phyloP scores from a whole-genome alignment of 108 stramenopile species.

The Nannochloropsis salina region DNA sequence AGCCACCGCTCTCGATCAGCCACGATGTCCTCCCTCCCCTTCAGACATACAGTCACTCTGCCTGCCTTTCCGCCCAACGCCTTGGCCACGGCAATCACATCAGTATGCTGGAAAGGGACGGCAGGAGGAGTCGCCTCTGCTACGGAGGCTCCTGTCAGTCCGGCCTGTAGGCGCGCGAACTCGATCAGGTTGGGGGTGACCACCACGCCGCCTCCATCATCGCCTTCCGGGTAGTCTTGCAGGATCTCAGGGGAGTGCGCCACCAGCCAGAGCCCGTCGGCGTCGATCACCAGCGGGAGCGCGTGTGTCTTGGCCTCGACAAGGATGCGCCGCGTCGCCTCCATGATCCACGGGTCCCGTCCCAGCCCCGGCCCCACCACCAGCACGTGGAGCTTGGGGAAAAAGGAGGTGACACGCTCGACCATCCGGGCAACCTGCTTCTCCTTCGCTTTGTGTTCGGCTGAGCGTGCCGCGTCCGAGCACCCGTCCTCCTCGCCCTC shows the following conservation, averaged over 20 bases:
- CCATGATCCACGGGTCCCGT: conserved; percentile 64
- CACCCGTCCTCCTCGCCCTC: conserved; percentile 30
- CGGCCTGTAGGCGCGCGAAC: conserved; percentile 63
- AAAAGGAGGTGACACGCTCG: conserved; percentile 47
- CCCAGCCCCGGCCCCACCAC: conserved; percentile 93
- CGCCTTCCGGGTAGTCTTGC: conserved; percentile 28
- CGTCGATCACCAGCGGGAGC: conserved; percentile 80
- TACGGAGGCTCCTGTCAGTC: background rate
- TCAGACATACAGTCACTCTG: conserved; percentile 60
- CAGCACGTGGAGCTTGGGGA: conserved; percentile 66
- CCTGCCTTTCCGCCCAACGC: conserved; percentile 24
- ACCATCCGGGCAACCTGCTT: conserved; percentile 50
- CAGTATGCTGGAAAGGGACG: conserved; percentile 33
- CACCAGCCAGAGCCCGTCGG: conserved; percentile 82
- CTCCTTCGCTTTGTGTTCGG: background rate
- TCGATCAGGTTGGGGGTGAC: conserved; percentile 93
- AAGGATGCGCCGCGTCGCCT: conserved; percentile 61
- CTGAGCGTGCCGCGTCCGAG: background rate
- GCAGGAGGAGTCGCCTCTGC: background rate
- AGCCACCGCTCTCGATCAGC: conserved; percentile 43
- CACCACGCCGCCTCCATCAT: conserved; percentile 47
- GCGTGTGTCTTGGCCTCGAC: conserved; percentile 52
- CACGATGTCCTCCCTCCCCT: conserved; percentile 60
- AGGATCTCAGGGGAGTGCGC: conserved; percentile 49
- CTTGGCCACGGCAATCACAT: conserved; percentile 32